Percentiles rank a stretch among this genome's conserved stretches.
Evolutionary conservation across 2,329 filamentous ascomycete genomes (phyloP).

Genomic region (Verticillium zaregamsianum): DNA sequence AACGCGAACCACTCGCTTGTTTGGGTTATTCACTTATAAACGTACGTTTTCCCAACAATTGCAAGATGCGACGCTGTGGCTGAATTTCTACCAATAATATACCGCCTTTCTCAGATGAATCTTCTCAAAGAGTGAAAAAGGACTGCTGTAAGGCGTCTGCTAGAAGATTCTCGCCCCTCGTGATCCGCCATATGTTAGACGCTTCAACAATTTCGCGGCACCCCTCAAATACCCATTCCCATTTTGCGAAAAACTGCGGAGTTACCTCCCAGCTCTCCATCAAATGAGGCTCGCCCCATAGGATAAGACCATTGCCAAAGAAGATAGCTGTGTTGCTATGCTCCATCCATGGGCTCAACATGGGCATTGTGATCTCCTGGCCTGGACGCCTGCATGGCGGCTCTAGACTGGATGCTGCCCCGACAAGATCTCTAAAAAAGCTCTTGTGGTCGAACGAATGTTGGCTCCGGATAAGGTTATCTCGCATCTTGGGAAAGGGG

Average conservation of each 20-base stretch:
- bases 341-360: too few relatives aligned
- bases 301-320: background rate
- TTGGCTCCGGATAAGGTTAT: background rate
- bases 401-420: background rate
- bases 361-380: too few relatives aligned
- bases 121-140: too few relatives aligned
- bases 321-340: background rate
- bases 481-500: background rate
- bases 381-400: background rate
- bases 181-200: background rate
- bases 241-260: background rate
- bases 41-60: too few relatives aligned
- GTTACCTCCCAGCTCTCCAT: background rate
- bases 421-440: background rate
- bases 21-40: too few relatives aligned
- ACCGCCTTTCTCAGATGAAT: too few relatives aligned
- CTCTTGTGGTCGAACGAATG: background rate
- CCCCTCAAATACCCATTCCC: background rate
- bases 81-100: too few relatives aligned
- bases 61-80: too few relatives aligned
- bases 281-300: background rate
- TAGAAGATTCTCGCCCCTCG: background rate
- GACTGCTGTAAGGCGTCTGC: too few relatives aligned
- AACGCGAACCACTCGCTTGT: too few relatives aligned
- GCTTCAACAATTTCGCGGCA: background rate